Evolutionary conservation across 495 filamentous ascomycete species (phyloP), one percentile per base, ranked within the genome.

Genomic region (Penicillium lagena): DNA sequence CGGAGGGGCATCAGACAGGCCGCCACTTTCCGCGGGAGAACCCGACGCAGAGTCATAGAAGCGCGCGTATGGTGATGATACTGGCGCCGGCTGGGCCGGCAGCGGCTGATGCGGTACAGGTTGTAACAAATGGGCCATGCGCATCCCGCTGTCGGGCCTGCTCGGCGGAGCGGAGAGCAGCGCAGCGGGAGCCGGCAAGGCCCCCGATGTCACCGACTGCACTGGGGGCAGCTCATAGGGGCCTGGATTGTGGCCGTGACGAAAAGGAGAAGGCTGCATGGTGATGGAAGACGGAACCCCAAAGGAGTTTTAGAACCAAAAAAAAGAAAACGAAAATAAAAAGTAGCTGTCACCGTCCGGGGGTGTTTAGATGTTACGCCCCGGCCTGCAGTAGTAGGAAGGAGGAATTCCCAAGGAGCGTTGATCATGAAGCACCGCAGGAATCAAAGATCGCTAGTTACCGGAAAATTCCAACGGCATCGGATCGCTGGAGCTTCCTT

Each of bases 71-170:
- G 62, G 55, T 11, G 59, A 44, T 0, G 64, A 51, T 8, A 59
- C 55, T n/a, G 54, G 54, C 5, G 52, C 42, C 12, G 52, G 48
- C 7, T 43, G 49, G 13, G 52, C 49, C 12, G 51, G 40, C 22
- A 54, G 58, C 12, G 56, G 43, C n/a, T 51, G 52, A 14, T 62
- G 64, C 0, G 60, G 42, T 51, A 68, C 54, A 1, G 67, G 70
- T 44, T 73, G 70, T 12, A 73, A 39, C 27, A 72, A 45, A 61
- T 73, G 68, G 10, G 68, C 50, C 70, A 73, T 71, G 11, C 62
- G 60, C 63, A 74, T 51, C 28, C 63, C 67, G 45, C 68, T 70
- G 39, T 59, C 60, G 3, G 69, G 66, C 43, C 69, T 63, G 56
- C 64, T 69, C 30, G 71, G 68, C 47, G 66, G 69, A 52, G 67